Percentiles rank a stretch among this genome's conserved stretches.
These are phyloP conservation scores for Elsinoe fawcettii DNA, from an alignment of 2,329 filamentous ascomycete species.

Conservation along the genomic window DNA sequence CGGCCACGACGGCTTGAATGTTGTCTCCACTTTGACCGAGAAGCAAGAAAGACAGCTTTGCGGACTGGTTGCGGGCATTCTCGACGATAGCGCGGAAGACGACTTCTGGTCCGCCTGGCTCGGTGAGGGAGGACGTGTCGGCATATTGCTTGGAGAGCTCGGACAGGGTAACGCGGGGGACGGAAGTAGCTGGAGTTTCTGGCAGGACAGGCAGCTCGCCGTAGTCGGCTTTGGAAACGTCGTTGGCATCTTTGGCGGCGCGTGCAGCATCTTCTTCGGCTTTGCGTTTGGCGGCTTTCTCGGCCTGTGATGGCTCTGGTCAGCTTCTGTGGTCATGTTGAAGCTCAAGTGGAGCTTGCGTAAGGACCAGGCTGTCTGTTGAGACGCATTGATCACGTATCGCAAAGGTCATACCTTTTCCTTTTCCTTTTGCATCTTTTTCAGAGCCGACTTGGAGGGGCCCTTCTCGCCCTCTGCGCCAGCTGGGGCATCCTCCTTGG, in stretches of 20 bases:
- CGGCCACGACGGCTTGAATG: slow-evolving; percentile 72
- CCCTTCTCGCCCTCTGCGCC: slow-evolving; percentile 34
- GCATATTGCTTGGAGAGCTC: slow-evolving; percentile 55
- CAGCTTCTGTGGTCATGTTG: not conserved
- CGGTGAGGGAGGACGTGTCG: slow-evolving; percentile 43
- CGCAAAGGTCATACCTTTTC: slow-evolving; percentile 57
- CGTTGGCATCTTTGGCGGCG: slow-evolving; percentile 56
- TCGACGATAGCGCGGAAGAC: slow-evolving; percentile 75
- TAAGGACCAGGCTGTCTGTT: not conserved
- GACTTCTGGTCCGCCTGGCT: slow-evolving; percentile 47
- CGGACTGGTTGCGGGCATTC: slow-evolving; percentile 79
- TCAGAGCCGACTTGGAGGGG: slow-evolving; percentile 69
- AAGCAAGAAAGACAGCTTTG: slow-evolving; percentile 87
- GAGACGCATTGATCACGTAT: not conserved
- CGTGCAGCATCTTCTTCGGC: slow-evolving; percentile 64
- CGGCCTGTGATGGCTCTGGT: slow-evolving; percentile 28
- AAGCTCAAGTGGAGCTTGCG: not conserved
- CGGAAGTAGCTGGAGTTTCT: slow-evolving; percentile 43
- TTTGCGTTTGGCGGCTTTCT: slow-evolving; percentile 58
- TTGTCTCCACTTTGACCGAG: slow-evolving; percentile 67
- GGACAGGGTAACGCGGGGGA: slow-evolving; percentile 53
- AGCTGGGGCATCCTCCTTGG: slow-evolving; percentile 24
- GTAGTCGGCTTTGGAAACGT: slow-evolving; percentile 69
- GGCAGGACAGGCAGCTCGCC: slow-evolving; percentile 56
- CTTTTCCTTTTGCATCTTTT: slow-evolving; percentile 84